A percentile compares a stretch with the other conserved stretches of the same genome.
phyloP scores from a whole-genome alignment of 2,329 filamentous ascomycete genomes.

The Penicillium sp. region DNA sequence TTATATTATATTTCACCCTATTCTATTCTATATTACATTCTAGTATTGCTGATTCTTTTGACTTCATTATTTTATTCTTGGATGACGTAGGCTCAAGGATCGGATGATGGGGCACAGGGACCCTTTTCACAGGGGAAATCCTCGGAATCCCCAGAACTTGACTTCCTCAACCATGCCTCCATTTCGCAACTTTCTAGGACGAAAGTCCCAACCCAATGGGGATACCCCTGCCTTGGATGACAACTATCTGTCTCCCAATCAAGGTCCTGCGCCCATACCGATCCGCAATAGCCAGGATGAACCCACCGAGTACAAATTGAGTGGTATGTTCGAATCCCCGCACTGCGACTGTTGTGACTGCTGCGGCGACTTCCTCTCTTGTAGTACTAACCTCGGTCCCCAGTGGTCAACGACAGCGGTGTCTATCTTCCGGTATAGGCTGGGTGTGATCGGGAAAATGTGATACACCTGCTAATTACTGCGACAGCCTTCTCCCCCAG shows the following conservation, averaged over 20 bases:
- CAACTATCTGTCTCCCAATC: conserved; percentile 49
- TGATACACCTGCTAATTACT: background rate
- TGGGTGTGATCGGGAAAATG: background rate
- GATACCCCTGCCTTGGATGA: conserved; percentile 51
- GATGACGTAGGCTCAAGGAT: conserved; percentile 2
- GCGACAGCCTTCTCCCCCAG: conserved; percentile 75
- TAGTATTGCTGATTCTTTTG: background rate
- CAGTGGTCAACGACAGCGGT: conserved; percentile 93
- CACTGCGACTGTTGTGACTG: background rate
- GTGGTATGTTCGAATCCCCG: conserved; percentile 56
- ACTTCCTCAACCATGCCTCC: conserved; percentile 53
- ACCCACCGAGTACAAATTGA: conserved; percentile 74
- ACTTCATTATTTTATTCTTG: background rate
- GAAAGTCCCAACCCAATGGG: conserved; percentile 51
- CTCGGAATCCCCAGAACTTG: background rate
- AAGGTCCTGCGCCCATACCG: conserved; percentile 51
- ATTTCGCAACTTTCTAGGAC: conserved; percentile 70
- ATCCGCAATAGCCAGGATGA: conserved; percentile 62
- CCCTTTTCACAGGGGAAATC: background rate
- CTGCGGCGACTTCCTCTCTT: background rate
- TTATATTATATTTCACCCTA: too few relatives aligned
- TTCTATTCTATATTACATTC: background rate
- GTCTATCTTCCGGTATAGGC: conserved; percentile 81
- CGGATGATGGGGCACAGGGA: background rate
- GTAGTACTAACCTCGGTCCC: conserved; percentile 26